Base-by-base conservation (phyloP, 306 rosid genomes). In the Quercus dentata region DNA sequence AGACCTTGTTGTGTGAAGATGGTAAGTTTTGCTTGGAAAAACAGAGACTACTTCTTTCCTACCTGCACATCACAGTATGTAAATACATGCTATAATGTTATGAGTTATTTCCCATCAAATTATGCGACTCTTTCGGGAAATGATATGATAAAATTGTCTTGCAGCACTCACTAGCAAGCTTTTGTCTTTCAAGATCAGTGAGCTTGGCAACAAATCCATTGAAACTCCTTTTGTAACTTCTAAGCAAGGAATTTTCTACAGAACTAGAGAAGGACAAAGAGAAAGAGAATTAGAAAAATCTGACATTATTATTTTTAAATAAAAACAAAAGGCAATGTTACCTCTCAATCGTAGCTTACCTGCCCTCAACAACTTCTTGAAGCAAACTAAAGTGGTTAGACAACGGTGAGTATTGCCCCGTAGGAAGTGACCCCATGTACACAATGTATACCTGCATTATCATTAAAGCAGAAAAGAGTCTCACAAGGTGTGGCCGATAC, bases 151-250 rank as follows among this genome's bases (percentile, higher is more conserved):
- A 21, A 49, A 1, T 49, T 9, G 5, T 20, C 25, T 2, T 21
- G 54, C 54, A 23, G 18, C 33, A 23, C 67, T 10, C 25, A 59
- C 67, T 59, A 1, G 57, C 20, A 58, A 81, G 56, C 1, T 69
- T 76, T 52, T 81, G 19, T n/a, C 35, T 69, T 55, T 81, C 67
- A 4, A 31, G 56, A 6, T 51, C 67, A 21, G 13, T 76, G 0
- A 81, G 80, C 41, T 13, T 61, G 6, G 84, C 84, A 10, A 58
- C 77, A 75, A 81, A 81, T 3, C 80, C 84, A 61, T 81, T 81
- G 69, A 76, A 81, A 55, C 80, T 81, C 35, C 73, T 81, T 10
- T 69, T 58, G 73, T 76, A 81, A 58, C 84, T 81, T 7, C 13
- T 69, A 11, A 81, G 6, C 18, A 76, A 3, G 18, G 13, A 68